A percentile compares a stretch with the other conserved stretches of the same genome.
These are phyloP conservation scores for Limnanthes douglasii DNA, from an alignment of 345 rosid species.

Conservation along the genomic window DNA sequence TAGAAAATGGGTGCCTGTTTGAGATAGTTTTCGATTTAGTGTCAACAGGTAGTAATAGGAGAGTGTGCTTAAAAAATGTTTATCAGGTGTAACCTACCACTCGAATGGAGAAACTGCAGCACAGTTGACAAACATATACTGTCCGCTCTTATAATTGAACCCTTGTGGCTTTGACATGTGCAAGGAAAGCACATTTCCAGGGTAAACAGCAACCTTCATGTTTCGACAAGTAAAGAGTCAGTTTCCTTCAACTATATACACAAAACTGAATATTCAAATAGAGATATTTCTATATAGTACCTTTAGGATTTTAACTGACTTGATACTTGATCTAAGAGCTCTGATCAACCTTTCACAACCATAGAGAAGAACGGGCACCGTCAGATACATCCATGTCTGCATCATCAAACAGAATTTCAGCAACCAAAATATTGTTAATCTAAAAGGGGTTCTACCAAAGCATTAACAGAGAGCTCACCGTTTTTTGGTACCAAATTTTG, in stretches of 20 bases:
- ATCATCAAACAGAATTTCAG: conserved; percentile 4
- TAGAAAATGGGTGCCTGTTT: conserved; percentile 87
- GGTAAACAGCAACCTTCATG: conserved; percentile 58
- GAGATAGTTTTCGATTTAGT: no score
- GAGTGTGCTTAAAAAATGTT: no score
- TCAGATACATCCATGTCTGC: conserved; percentile 92
- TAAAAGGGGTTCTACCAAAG: not conserved
- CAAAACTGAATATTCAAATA: not conserved
- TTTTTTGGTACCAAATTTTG: conserved; percentile 61
- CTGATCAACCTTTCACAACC: conserved; percentile 54
- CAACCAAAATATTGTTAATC: not conserved
- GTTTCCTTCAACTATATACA: not conserved
- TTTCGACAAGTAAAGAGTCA: not conserved
- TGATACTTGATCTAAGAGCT: conserved; percentile 71
- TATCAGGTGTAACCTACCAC: conserved; percentile 26
- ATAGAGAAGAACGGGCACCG: conserved; percentile 52
- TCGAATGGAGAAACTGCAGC: conserved; percentile 73
- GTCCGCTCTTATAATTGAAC: conserved; percentile 83
- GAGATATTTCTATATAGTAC: conserved; percentile 6
- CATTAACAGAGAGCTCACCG: conserved; percentile 20
- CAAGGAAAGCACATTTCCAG: conserved; percentile 68
- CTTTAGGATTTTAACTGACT: conserved; percentile 69
- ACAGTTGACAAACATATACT: conserved; percentile 87
- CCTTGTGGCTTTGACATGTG: conserved; percentile 85
- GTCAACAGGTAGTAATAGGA: no score